Evolutionary conservation across 1,139 yeast species (phyloP).

Genomic region (Eremothecium coryli): DNA sequence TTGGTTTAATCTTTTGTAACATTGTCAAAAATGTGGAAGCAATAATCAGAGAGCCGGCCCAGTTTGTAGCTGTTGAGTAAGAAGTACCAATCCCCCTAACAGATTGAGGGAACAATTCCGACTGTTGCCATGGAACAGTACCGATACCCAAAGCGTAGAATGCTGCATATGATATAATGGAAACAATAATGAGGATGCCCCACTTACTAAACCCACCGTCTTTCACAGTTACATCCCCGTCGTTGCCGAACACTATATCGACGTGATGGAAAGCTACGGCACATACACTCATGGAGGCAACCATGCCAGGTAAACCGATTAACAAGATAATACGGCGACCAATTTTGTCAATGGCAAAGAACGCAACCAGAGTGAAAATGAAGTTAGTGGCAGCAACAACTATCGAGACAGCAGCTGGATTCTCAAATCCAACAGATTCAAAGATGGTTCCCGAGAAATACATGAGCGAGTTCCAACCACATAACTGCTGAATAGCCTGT

Average conservation of each 20-base stretch:
- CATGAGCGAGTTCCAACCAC: constrained; percentile 93
- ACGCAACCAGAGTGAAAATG: constrained; percentile 72
- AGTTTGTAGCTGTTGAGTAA: constrained; percentile 86
- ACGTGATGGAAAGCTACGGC: constrained; percentile 85
- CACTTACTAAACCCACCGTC: constrained; percentile 56
- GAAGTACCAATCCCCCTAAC: constrained; percentile 91
- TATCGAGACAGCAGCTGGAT: constrained; percentile 88
- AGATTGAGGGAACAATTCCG: constrained; percentile 84
- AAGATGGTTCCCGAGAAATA: constrained; percentile 87
- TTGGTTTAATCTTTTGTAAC: constrained; percentile 86
- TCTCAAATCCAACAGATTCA: constrained; percentile 74
- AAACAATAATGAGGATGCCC: constrained; percentile 78
- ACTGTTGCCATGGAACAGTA: constrained; percentile 97
- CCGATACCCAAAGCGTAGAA: constrained; percentile 92
- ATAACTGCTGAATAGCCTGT: constrained; percentile 92
- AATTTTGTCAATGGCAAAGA: constrained; percentile 70
- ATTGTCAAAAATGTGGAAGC: constrained; percentile 88
- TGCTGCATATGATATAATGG: constrained; percentile 81
- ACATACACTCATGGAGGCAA: constrained; percentile 61
- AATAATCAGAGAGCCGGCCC: constrained; percentile 90
- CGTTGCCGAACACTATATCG: constrained; percentile 46
- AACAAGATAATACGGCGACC: constrained; percentile 79
- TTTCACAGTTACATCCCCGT: constrained; percentile 36
- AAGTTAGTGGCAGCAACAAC: constrained; percentile 90
- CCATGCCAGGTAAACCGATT: constrained; percentile 73